Percentiles rank a stretch among this genome's conserved stretches.
Evolutionary conservation across 257 asterid genomes (phyloP).

Genomic region (Lantana camara): DNA sequence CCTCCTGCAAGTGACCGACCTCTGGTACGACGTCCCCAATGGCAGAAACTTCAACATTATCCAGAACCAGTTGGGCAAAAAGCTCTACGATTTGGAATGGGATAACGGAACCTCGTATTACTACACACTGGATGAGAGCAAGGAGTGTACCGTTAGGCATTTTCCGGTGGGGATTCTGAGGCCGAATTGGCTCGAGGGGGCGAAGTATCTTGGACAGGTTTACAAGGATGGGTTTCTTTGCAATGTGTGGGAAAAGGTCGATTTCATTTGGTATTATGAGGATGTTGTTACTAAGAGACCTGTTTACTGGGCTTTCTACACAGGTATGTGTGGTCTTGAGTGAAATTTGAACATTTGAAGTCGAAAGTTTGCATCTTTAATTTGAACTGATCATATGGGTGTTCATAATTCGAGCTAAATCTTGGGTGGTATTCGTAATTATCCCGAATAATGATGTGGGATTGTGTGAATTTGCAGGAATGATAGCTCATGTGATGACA

Average conservation of each 20-base stretch:
- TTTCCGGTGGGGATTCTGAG: slow-evolving; percentile 65
- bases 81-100: slow-evolving; percentile 66
- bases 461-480: slow-evolving; percentile 45
- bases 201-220: slow-evolving; percentile 54
- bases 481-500: slow-evolving; percentile 65
- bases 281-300: slow-evolving; percentile 66
- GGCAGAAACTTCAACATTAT: slow-evolving; percentile 77
- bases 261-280: slow-evolving; percentile 71
- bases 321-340: slow-evolving; percentile 31
- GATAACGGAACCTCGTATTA: slow-evolving; percentile 64
- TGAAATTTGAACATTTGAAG: no score
- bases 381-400: no score
- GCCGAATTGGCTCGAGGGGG: slow-evolving; percentile 68
- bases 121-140: slow-evolving; percentile 54
- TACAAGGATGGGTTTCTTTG: slow-evolving; percentile 67
- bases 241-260: slow-evolving; percentile 77
- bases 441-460: neutral
- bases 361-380: no score
- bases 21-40: slow-evolving; percentile 74
- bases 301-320: slow-evolving; percentile 62
- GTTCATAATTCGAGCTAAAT: no score
- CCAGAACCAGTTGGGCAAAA: slow-evolving; percentile 61
- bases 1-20: slow-evolving; percentile 44
- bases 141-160: slow-evolving; percentile 45
- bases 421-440: no score